Evolutionary conservation across 73 alveolate species (phyloP), one percentile per base, ranked within the genome.

Genomic region (Breviolum minutum): DNA sequence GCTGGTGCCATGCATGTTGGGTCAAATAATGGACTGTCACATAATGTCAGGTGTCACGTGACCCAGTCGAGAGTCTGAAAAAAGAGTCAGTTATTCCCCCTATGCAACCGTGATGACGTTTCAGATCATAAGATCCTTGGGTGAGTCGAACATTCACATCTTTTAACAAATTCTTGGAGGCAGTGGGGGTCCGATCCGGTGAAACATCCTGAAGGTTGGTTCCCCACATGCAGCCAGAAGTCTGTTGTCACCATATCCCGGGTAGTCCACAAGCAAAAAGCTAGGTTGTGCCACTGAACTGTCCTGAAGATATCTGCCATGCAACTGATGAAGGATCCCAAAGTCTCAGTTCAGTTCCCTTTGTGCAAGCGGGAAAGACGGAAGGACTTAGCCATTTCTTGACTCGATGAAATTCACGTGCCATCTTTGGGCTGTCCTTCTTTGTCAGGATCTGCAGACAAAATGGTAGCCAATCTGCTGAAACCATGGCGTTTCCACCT

Each of bases 401-500:
- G 3, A 40, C 54, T 40, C 54, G 5, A 40, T 40, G 54, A 40
- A 40, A 40, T 3, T 40, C n/a, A 13, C 87, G 48, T 14, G 61
- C 61, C 60, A n/a, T 5, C 26, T 61, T 70, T n/a, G 30, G 8
- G 20, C 12, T 8, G 19, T 48, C 97, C 97, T 92, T 92, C 69
- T 61, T n/a, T n/a, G 85, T 61, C 66, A 92, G 81, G 48, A 63
- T 64, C 32, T 80, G 40, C 20, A 74, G 91, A 48, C 98, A 92
- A 80, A 92, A 92, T 8, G 89, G 91, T 48, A 92, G 81, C 98
- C 98, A 92, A 81, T 92, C 98, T 19, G 90, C 90, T 10, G 98
- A 92, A 8, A 92, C 98, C 98, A 92, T 92, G 54, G 98, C 98
- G 29, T 92, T 92, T 12, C 98, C 98, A 73, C 97, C 96, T 90